phyloP scores from a whole-genome alignment of 768 basidiomycete species.

The Grammothele lineata region DNA sequence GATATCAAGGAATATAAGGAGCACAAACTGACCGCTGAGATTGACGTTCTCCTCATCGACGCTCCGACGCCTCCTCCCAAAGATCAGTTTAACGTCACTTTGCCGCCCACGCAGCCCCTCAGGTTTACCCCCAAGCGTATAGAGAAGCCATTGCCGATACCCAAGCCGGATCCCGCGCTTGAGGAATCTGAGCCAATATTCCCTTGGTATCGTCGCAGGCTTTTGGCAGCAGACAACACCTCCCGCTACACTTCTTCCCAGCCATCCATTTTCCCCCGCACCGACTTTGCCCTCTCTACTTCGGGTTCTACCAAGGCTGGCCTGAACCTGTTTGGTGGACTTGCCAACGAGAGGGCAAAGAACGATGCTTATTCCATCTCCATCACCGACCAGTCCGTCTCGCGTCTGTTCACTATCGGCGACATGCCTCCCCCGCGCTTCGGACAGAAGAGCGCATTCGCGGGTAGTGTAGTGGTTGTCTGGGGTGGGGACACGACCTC shows the following conservation, averaged over 20 bases:
- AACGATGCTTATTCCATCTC: constrained; percentile 90
- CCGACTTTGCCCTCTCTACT: constrained; percentile 12
- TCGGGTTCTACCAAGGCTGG: background rate
- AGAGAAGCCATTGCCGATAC: background rate
- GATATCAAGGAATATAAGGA: background rate
- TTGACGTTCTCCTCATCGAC: constrained; percentile 9
- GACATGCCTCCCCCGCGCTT: constrained; percentile 82
- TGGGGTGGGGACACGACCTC: constrained; percentile 97
- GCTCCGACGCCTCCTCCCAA: constrained; percentile 8
- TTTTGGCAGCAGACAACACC: background rate
- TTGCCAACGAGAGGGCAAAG: constrained; percentile 78
- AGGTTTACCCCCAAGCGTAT: too few relatives aligned
- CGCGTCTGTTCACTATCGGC: constrained; percentile 76
- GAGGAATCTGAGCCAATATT: background rate
- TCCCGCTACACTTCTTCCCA: background rate
- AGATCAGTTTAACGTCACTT: background rate
- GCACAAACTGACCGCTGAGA: background rate
- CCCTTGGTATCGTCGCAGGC: constrained; percentile 10
- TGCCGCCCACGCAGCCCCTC: background rate
- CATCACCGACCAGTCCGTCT: constrained; percentile 67
- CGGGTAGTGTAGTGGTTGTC: constrained; percentile 88
- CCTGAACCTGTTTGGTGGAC: constrained; percentile 90
- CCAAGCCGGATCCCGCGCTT: background rate
- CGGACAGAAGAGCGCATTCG: constrained; percentile 88
- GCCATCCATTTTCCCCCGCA: constrained; percentile 8